Percentiles rank a stretch among this genome's conserved stretches.
These are phyloP conservation scores for Vaccinium darrowii DNA, from an alignment of 148 eudicot genomes.

Conservation along the genomic window DNA sequence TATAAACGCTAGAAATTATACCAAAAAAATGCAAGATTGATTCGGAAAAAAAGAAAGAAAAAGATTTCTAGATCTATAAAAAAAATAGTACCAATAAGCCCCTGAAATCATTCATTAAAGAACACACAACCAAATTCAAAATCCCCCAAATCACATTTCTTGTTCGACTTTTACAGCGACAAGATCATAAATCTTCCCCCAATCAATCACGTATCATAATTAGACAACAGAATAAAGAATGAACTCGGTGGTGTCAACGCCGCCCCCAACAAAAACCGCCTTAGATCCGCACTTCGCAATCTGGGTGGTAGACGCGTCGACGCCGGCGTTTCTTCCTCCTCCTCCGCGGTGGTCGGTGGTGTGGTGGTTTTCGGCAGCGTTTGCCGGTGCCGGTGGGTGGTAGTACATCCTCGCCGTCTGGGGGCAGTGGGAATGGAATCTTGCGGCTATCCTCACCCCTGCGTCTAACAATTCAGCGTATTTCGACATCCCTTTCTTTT, in stretches of 20 bases:
- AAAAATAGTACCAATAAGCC: not conserved
- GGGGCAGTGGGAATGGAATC: slow-evolving; percentile 11
- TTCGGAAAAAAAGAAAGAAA: not conserved
- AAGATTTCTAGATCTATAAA: not conserved
- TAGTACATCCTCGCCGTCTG: slow-evolving; percentile 10
- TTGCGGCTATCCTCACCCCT: not conserved
- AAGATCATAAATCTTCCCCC: not conserved
- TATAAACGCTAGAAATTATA: not conserved
- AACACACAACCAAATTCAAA: not conserved
- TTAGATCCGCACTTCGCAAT: not conserved
- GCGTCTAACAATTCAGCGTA: not conserved
- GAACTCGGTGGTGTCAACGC: not conserved
- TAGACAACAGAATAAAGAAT: not conserved
- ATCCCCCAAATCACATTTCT: not conserved
- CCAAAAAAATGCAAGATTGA: not conserved
- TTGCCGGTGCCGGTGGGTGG: slow-evolving; percentile 6
- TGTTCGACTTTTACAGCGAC: not conserved
- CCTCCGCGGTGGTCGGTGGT: not conserved
- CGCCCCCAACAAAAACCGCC: not conserved
- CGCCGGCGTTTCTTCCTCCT: not conserved
- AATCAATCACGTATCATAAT: not conserved
- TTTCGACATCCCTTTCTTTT: not conserved
- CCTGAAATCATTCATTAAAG: not conserved
- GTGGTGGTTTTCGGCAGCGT: not conserved
- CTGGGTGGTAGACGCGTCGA: not conserved